A percentile compares a stretch with the other conserved stretches of the same genome.
Conservation (phyloP, 2,329 filamentous ascomycete genomes). For the Trichoderma polysporum region DNA sequence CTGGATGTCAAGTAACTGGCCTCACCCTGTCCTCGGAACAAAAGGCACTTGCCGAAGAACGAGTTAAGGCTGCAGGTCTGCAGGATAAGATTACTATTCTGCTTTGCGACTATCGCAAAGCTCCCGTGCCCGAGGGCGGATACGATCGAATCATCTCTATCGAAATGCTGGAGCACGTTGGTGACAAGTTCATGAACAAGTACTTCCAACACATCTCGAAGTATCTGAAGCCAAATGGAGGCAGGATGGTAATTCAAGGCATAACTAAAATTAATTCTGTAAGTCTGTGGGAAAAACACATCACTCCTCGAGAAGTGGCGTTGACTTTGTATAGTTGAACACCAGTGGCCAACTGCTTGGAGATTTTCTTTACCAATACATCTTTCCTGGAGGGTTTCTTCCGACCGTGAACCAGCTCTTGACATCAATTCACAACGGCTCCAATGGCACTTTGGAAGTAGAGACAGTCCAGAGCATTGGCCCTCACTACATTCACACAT, state of each 20-base stretch:
- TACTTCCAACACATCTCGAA: slow-evolving; percentile 65
- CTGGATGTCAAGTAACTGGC: slow-evolving; percentile 66
- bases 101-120: slow-evolving; percentile 65
- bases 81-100: slow-evolving; percentile 60
- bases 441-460: slow-evolving; percentile 60
- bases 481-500: slow-evolving; percentile 67
- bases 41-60: slow-evolving; percentile 63
- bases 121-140: slow-evolving; percentile 50
- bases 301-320: not conserved
- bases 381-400: slow-evolving; percentile 74
- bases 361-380: slow-evolving; percentile 47
- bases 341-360: not conserved
- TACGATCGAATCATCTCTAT: slow-evolving; percentile 73
- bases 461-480: slow-evolving; percentile 70
- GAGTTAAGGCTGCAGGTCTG: slow-evolving; percentile 61
- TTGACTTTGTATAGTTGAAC: not conserved
- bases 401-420: slow-evolving; percentile 58
- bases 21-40: slow-evolving; percentile 68
- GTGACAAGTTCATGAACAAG: slow-evolving; percentile 61
- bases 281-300: not conserved
- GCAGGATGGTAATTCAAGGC: slow-evolving; percentile 69
- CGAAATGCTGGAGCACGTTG: slow-evolving; percentile 75
- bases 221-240: slow-evolving; percentile 62
- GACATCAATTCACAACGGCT: slow-evolving; percentile 59
- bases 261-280: slow-evolving; percentile 56